Evolutionary conservation across 2,329 filamentous ascomycete genomes (phyloP), one percentile per base, ranked within the genome.

Genomic region (Neonectria punicea): DNA sequence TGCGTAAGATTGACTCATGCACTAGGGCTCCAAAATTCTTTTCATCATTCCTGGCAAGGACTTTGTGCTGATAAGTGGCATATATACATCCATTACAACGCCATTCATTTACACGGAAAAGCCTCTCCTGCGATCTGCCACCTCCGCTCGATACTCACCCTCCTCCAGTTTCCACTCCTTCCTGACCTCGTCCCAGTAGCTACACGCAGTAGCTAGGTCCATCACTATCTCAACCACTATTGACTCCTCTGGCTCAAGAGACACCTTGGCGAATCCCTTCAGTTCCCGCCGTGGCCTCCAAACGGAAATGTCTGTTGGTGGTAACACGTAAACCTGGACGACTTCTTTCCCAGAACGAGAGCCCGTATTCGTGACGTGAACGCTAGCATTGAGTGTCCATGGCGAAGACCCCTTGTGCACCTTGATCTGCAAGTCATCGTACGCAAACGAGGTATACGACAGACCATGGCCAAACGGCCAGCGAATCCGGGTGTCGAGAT

Each of bases 201-300:
- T 60, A 43, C 61, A 61, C 2, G 56, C 56, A 13, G 59, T 22
- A 13, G 43, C 22, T 1, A 63, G 28, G 39, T 68, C 63, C 4
- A 66, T 53, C 13, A 58, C 41, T 2, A 67, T 7, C 2, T 28
- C 39, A 13, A 69, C 20, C 3, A 61, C 32, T 3, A 7, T 34
- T 0, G 28, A 46, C 50, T 70, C 56, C 0, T 51, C 51, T 0
- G 59, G 61, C 1, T 61, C 43, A 0, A 70, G 50, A 1, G 43
- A 39, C 1, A 56, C 43, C 36, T 69, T 70, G 4, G n/a, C 34
- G 28, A 70, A 69, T 0, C 58, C 67, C 6, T 69, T 70, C 0
- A 70, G 22, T 18, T 70, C 67, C 18, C 60, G 61, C 4, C 30
- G 5, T 1, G 67, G 67, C 4, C 67, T 69, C 67, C 67, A 69